Evolutionary conservation across 1,284 basidiomycete species (phyloP), one percentile per base, ranked within the genome.

Genomic region (Ceratobasidium papillatum): DNA sequence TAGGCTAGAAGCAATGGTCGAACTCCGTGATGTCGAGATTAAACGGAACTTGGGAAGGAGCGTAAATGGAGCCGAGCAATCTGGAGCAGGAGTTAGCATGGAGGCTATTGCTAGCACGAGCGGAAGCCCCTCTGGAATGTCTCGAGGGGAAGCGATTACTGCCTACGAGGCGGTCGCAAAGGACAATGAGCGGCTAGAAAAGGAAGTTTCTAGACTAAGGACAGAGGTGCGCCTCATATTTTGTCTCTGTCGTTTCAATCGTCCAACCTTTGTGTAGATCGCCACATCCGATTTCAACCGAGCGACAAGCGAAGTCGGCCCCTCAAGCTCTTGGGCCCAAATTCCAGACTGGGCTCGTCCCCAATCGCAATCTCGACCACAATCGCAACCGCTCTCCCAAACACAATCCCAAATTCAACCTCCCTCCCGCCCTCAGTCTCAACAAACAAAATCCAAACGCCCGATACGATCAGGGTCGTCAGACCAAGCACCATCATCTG

Each of bases 271-370:
- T 17, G 25, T 34, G 0, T n/a, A 45, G 52, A 34, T 71, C 22
- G 54, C 54, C 3, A 19, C 66, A n/a, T 34, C 66, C 3, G 66
- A 71, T 22, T 71, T 71, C 41, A 71, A 71, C 30, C 66, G 66
- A 12, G 66, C 66, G 7, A 71, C 66, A 47, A 71, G 54, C 66
- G 66, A 71, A 22, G 54, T 71, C 1, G 45, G 34, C 34, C 34
- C 66, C 3, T 71, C 66, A 4, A 71, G 66, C 43, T 59, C 66
- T 25, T 71, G 66, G 66, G 52, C 66, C 25, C 66, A 71, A 17
- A 41, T 71, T 12, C 66, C 66, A 14, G 66, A 71, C 22, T 71
- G 66, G 66, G 66, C 66, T 43, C 34, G 66, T 22, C 66, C 65
- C 5, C 65, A 69, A 43, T 51, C 64, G 4, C 64, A 68, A 68